Evolutionary conservation across 2,329 filamentous ascomycete species (phyloP).

Genomic region (Epichloe uncinata): DNA sequence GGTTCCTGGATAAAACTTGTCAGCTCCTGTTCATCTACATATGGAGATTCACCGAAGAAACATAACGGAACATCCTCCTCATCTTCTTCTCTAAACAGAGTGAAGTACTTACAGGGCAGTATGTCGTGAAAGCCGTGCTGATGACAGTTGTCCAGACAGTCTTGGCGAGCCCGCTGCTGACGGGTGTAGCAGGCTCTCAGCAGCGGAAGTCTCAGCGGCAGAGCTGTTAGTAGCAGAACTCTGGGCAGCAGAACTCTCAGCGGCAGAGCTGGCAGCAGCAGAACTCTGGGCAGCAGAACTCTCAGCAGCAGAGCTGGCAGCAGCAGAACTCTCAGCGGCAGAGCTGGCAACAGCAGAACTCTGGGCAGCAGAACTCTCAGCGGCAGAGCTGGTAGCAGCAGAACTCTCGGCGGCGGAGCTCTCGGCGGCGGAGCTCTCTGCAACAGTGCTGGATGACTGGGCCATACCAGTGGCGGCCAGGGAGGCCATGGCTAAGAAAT

Average conservation of each 20-base stretch:
- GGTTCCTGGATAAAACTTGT: conserved; percentile 9
- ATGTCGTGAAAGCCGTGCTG: conserved; percentile 25
- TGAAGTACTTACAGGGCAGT: conserved; percentile 28
- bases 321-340: too few species aligned
- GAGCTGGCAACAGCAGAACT: neutral
- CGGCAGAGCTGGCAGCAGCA: neutral
- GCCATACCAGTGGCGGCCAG: conserved; percentile 1
- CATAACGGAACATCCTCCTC: too few species aligned
- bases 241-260: neutral
- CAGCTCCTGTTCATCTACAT: neutral
- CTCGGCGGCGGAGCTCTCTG: neutral
- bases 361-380: neutral
- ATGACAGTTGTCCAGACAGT: conserved; percentile 23
- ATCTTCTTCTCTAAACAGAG: too few species aligned
- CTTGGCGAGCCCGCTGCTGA: neutral
- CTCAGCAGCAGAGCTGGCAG: too few species aligned
- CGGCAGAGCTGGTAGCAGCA: neutral
- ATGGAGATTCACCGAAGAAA: too few species aligned
- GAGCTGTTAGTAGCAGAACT: neutral
- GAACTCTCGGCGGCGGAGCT: neutral
- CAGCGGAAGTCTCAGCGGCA: too few species aligned
- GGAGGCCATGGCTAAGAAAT: conserved; percentile 13
- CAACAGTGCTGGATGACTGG: neutral
- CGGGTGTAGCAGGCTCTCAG: neutral
- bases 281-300: neutral